Conservation (phyloP, 768 basidiomycete genomes). For the Amanita inopinata region DNA sequence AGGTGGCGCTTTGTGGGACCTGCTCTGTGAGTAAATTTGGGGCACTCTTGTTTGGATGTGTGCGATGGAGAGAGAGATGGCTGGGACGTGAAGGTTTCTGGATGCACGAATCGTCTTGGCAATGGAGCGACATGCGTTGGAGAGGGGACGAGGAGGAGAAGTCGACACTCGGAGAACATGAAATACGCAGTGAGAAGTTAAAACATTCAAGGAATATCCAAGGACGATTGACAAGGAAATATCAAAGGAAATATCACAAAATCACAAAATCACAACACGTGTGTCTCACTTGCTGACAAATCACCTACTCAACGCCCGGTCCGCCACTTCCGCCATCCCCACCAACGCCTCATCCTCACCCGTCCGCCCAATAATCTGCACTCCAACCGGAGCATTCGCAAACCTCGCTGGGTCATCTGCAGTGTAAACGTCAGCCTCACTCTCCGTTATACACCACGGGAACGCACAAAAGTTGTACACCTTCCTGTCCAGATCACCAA, state of each 20-base stretch:
- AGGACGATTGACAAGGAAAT: no score
- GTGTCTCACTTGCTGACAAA: neutral
- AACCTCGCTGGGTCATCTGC: slow-evolving; percentile 51
- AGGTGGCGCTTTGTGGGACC: neutral
- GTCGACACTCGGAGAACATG: neutral
- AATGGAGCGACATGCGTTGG: neutral
- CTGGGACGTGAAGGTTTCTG: slow-evolving; percentile 1
- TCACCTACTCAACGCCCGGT: slow-evolving; percentile 43
- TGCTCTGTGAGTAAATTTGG: slow-evolving; percentile 5
- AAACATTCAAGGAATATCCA: no score
- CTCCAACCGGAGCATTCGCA: slow-evolving; percentile 45
- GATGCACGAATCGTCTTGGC: slow-evolving; percentile 4
- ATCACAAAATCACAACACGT: no score
- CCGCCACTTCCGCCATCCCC: slow-evolving; percentile 58
- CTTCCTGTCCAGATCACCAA: slow-evolving; percentile 34
- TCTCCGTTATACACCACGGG: neutral
- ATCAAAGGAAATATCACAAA: no score
- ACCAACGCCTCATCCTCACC: slow-evolving; percentile 72
- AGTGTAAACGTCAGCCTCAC: neutral
- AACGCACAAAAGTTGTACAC: slow-evolving; percentile 47
- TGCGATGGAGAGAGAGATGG: neutral
- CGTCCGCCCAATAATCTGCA: slow-evolving; percentile 63
- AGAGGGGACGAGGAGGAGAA: neutral
- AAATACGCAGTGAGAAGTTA: no score
- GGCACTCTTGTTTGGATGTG: slow-evolving; percentile 5